Conservation (phyloP, 768 basidiomycete genomes). For the Suillus bovinus region DNA sequence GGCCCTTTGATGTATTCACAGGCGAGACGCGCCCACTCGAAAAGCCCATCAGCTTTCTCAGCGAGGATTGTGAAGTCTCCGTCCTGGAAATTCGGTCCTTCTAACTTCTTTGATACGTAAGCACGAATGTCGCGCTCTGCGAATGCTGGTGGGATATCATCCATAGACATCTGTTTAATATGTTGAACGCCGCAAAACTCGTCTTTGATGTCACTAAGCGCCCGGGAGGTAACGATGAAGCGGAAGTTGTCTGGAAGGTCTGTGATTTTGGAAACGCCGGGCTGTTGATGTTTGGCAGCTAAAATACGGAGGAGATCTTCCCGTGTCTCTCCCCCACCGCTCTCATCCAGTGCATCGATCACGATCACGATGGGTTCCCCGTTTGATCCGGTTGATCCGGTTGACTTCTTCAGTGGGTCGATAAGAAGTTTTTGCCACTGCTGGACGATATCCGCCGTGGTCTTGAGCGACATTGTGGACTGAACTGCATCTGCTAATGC, state of each 20-base stretch:
- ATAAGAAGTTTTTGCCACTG: conserved; percentile 23
- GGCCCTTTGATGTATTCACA: conserved; percentile 8
- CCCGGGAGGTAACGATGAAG: conserved; percentile 13
- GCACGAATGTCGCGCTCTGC: conserved; percentile 3
- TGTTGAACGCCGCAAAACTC: background rate
- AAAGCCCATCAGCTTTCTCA: conserved; percentile 7
- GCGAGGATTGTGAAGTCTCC: background rate
- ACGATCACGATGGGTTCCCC: conserved; percentile 26
- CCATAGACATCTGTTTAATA: conserved; percentile 1
- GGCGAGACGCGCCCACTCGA: conserved; percentile 11
- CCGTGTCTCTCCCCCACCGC: background rate
- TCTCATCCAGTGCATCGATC: conserved; percentile 27
- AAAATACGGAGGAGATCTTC: background rate
- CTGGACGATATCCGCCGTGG: background rate
- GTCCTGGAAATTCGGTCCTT: background rate
- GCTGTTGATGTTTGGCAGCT: background rate
- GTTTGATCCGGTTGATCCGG: background rate
- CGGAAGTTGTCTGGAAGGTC: conserved; percentile 9
- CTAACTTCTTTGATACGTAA: conserved; percentile 2
- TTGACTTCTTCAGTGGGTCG: conserved; percentile 11
- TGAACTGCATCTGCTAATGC: background rate
- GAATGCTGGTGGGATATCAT: background rate
- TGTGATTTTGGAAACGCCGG: background rate
- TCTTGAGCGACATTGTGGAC: background rate
- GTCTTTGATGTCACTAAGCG: background rate